Base-by-base conservation (phyloP, 768 basidiomycete genomes). In the Auricularia auricula-judae region DNA sequence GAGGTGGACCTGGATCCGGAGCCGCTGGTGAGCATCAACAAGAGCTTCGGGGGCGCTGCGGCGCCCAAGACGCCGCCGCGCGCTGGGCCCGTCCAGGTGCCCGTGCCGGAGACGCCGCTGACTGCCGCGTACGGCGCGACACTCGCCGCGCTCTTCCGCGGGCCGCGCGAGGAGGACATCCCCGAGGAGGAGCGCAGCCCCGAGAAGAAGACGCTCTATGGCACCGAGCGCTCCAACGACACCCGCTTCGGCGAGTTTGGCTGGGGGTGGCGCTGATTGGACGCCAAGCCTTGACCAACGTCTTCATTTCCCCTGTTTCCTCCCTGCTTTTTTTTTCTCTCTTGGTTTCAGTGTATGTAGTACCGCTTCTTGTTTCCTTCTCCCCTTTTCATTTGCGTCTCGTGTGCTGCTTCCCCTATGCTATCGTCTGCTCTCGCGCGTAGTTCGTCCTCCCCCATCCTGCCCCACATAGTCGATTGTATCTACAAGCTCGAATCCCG, bases 201-300 rank as follows among this genome's bases (percentile, higher is more conserved):
- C 21, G 47, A 51, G 47, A 51, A 51, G 47, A 51, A 51, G 65
- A 91, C 89, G 4, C 88, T 91, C 86, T 91, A 90, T 72, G 89
- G 89, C 7, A 91, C 89, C 0, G 89, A 91, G 74, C 75, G 90
- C 53, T 89, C 89, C n/a, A 78, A 77, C 36, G 89, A 91, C 70
- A 86, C 86, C n/a, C 83, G 89, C 62, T 92, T 92, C 71, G 89
- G 89, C 4, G 89, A 91, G 74, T 91, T 91, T 71, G 89, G 89
- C 47, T 51, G 47, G 47, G 47, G 47, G 5, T 51, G 47, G 47
- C 47, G 47, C 18, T 51, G 18, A 42, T 0, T 14, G 39, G 8
- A 14, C 39, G 39, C 39, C 1, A 42, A 7, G 39, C 1, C 7
- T 14, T 42, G 39, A 8, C 12, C 8, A 42, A 42, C 12, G 39